Base-by-base conservation (phyloP, 208 protist species). In the Naegleria fowleri region DNA sequence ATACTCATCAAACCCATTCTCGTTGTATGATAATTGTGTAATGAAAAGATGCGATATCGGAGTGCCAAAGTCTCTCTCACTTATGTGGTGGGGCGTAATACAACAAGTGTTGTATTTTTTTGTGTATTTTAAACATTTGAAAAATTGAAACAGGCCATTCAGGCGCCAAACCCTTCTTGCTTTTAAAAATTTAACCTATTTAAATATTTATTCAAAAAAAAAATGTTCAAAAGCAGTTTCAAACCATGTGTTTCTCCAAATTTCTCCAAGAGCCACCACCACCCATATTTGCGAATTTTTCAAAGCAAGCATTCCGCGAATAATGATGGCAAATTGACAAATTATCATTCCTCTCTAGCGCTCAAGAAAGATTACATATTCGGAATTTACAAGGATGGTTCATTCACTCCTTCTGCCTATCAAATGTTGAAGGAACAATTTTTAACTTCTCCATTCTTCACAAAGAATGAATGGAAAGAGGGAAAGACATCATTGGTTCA, bases 1-100 rank as follows among this genome's bases (percentile, higher is more conserved):
- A 99, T 98, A 25, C 97, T 98, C 25, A 99, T 93, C 43, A 99
- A 93, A 2, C 98, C 99, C 99, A 99, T 99, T 43, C 9, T 90
- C 93, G 5, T 90, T 40, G 33, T 52, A 92, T 91, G 19, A 4
- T 15, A 19, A n/a, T n/a, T 29, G 55, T 67, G 55, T 67, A 19
- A 29, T 67, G 43, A 48, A 9, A 7, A 48, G n/a, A n/a, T n/a
- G n/a, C n/a, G n/a, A 48, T 48, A 48, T 48, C 43, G 43, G 43
- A 48, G 43, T 48, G 1, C 7, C 43, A 48, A 48, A 48, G 43
- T 48, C 7, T n/a, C n/a, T n/a, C n/a, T n/a, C n/a, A n/a, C n/a
- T 48, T 67, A 13, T 67, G 1, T 29, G 22, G 22, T 29, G 22
- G 4, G 4, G 2, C 22, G 55, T 1, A 29, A 29, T 29, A 29